Base-by-base conservation (phyloP, 257 asterid species). In the Agastache rugosa region DNA sequence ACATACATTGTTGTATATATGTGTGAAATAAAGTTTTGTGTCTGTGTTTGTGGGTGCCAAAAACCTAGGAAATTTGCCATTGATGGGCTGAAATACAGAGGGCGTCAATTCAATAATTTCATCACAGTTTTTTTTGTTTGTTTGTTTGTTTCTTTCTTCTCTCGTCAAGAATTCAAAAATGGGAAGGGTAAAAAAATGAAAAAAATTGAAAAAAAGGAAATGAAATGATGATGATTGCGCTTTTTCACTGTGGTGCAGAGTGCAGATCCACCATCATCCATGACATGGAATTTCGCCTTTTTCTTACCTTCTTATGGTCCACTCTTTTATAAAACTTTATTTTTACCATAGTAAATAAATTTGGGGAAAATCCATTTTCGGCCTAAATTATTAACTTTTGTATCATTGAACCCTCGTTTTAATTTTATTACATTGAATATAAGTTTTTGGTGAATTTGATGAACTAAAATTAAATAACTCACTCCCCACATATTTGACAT, bases 171-270 rank as follows among this genome's bases (percentile, higher is more conserved):
- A 29, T 73, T 70, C 50, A 45, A 63, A 74, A 67, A 22, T 35
- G 53, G 59, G 8, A 23, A 48, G 14, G 62, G 64, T 34, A 8
- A 17, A 14, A 31, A 29, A 67, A 29, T 15, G 9, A 20, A n/a
- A 16, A 16, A 42, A 22, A 12, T 22, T 14, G 10, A 56, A 34
- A 56, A 11, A 7, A 34, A 15, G 19, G 29, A 34, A 50, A 0
- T 4, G 45, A 56, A 72, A 79, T 76, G 78, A 77, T 69, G 73
- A 80, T 77, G 76, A 61, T 75, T 70, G 71, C 75, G 55, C 79
- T 80, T 83, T 83, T 77, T 58, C 73, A 77, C 80, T 47, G 75
- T 73, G 72, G 35, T 80, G 66, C 84, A 80, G 80, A 72, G 76
- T 77, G 79, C 76, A 53, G 74, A 81, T 81, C 82, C 77, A 75